Evolutionary conservation across 495 filamentous ascomycete species (phyloP), one percentile per base, ranked within the genome.

Genomic region (Tuber calosporum): DNA sequence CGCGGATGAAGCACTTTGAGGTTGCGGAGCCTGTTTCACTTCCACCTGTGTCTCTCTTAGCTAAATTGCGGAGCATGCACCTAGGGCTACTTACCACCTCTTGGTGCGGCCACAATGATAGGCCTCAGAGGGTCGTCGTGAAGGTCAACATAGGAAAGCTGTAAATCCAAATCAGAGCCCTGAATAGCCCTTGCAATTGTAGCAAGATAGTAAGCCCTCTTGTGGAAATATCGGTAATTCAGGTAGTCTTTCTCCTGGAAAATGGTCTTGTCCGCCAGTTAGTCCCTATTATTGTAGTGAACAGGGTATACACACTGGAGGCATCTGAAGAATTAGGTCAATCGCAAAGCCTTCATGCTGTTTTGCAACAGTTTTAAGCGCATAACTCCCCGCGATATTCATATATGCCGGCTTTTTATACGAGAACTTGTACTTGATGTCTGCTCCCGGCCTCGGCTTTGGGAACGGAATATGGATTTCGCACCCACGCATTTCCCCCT

Each of bases 191-290:
- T 87, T 2, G 92, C 89, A 72, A 98, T 82, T 75, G 89, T 91
- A 45, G 94, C 92, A 39, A 99, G 83, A 76, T 96, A 98, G 79
- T 93, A 98, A 6, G 95, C 92, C 72, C 94, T 84, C 82, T 97
- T 97, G 83, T 97, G 90, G 79, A 98, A 97, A 82, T 94, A 99
- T 74, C 95, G 87, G 83, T 94, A 87, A 79, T 98, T 93, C 67
- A 94, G 85, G 82, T 93, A 97, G 83, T 99, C 95, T 82, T 99
- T 98, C 69, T 94, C 91, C 80, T 97, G 92, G 75, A 98, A 92
- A 2, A 97, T 84, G 4, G 87, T 82, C 83, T 66, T 73, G 68
- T n/a, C 4, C 36, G 4, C 53, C 68, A 62, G 75, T 81, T 53
- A 80, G 48, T 53, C 22, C 22, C 36, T 34, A n/a, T 13, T 43